These are phyloP conservation scores for Neltuma alba DNA, from an alignment of 306 rosid species.

Conservation along the genomic window DNA sequence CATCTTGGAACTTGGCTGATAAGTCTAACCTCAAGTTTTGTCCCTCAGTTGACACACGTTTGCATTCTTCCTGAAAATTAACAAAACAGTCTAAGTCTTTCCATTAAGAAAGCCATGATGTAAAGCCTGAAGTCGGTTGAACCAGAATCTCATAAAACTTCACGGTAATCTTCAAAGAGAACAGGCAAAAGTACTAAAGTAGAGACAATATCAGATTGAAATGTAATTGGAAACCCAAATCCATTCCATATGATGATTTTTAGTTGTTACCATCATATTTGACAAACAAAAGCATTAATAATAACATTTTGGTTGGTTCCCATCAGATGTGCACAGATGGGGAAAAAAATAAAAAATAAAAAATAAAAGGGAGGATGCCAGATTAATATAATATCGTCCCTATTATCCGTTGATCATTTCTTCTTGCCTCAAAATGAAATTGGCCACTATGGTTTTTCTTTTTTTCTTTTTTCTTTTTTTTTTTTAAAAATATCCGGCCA, in stretches of 20 bases:
- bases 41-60: conserved; percentile 92
- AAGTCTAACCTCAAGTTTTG: conserved; percentile 87
- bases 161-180: conserved; percentile 15
- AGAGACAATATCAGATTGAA: not conserved
- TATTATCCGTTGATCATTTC: not conserved
- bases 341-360: too few species aligned
- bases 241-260: not conserved
- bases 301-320: not conserved
- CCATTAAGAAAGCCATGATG: conserved; percentile 22
- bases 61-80: conserved; percentile 85
- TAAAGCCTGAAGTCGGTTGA: conserved; percentile 19
- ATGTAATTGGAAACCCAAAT: not conserved
- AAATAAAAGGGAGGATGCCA: not conserved
- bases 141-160: conserved; percentile 16
- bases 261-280: not conserved
- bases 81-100: conserved; percentile 29
- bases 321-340: not conserved
- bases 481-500: not conserved
- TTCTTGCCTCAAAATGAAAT: not conserved
- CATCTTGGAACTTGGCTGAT: conserved; percentile 91
- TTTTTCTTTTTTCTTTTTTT: too few species aligned
- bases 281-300: not conserved
- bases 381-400: not conserved
- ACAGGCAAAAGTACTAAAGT: not conserved
- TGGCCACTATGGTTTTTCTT: not conserved